Base-by-base conservation (phyloP, 345 rosid species). In the Arabis alpina region DNA sequence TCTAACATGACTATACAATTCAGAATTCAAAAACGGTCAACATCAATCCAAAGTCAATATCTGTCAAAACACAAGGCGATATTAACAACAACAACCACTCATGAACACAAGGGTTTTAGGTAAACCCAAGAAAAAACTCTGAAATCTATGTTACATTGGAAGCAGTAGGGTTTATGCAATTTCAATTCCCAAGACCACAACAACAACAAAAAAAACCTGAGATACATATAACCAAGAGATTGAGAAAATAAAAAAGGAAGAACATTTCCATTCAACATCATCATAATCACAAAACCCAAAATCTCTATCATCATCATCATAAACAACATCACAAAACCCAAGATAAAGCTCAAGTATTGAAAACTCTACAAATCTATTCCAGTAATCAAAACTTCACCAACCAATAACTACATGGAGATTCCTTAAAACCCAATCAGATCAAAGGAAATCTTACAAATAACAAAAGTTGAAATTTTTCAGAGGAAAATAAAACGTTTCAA, bases 361-460 rank as follows among this genome's bases (percentile, higher is more conserved):
- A 56, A 25, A 24, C 16, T 56, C 0, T 27, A 41, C 34, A 54
- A 37, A 61, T 61, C 64, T 16, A 34, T 5, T 41, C 24, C 66
- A 73, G 3, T 73, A 51, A 51, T 19, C 40, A 65, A 61, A 61
- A 58, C 44, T n/a, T 45, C 64, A 71, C 42, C 42, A 52, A 81
- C 71, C 76, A 73, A 60, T 9, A 49, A 37, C 16, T 27, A 48
- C 13, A 55, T 4, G 19, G n/a, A 60, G 24, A 70, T 28, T 24
- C 57, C 70, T 69, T 49, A 54, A 11, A 28, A 0, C 6, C 8
- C 40, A 25, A 79, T 67, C 77, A 75, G 86, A 83, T 78, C 82
- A 83, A 73, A n/a, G 12, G n/a, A 72, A 64, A 51, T 64, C 64
- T 47, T 15, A 3, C 23, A 4, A 7, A 12, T 13, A 62, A 53